A percentile compares a stretch with the other conserved stretches of the same genome.
Evolutionary conservation across 1,139 yeast species (phyloP).

Genomic region (Pneumocystis murina): DNA sequence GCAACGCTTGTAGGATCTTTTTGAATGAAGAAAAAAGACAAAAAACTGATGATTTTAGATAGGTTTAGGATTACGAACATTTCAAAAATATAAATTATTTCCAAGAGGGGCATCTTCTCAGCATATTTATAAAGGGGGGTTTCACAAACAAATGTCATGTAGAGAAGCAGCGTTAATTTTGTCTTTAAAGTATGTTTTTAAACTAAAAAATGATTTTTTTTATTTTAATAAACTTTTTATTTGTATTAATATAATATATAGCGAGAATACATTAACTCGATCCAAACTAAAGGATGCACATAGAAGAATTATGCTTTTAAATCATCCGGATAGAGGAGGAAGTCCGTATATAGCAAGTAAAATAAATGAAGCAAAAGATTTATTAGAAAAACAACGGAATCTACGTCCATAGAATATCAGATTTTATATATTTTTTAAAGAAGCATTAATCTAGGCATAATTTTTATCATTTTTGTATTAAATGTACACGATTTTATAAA

Average conservation of each 20-base stretch:
- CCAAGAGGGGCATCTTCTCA: conserved; percentile 20
- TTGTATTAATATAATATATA: neutral
- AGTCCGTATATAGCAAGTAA: conserved; percentile 90
- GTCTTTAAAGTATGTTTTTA: conserved; percentile 37
- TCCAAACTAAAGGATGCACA: conserved; percentile 81
- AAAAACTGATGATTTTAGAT: neutral
- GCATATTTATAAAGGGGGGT: conserved; percentile 71
- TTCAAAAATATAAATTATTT: neutral
- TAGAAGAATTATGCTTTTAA: conserved; percentile 79
- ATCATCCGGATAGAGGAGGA: conserved; percentile 98
- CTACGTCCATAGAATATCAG: neutral
- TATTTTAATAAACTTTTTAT: neutral
- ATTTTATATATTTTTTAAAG: too few species aligned
- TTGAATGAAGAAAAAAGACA: neutral
- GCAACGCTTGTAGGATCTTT: neutral
- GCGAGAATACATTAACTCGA: conserved; percentile 57
- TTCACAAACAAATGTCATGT: conserved; percentile 77
- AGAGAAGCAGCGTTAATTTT: conserved; percentile 82
- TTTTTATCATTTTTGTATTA: too few species aligned
- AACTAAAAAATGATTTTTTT: neutral
- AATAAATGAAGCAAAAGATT: conserved; percentile 92
- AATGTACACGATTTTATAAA: too few species aligned
- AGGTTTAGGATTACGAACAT: neutral
- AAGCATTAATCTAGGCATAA: too few species aligned
- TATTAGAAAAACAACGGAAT: conserved; percentile 52